Base-by-base conservation (phyloP, 2,329 filamentous ascomycete genomes). In the Fusarium foetens region DNA sequence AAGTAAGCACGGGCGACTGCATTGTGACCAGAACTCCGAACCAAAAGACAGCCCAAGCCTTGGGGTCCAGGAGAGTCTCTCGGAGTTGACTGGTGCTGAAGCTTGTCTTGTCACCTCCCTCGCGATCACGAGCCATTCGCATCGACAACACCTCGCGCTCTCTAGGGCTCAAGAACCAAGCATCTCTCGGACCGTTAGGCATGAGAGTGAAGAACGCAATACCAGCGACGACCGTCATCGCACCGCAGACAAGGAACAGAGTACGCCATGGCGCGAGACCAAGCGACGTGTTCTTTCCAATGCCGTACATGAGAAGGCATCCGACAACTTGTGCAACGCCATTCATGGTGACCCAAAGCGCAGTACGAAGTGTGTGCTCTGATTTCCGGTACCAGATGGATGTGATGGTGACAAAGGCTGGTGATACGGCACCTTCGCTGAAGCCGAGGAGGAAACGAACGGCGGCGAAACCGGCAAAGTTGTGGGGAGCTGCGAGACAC, bases 361-460 rank as follows among this genome's bases (percentile, higher is more conserved):
- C 55, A 9, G 55, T 58, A 7, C 55, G 55, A 17, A 58, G 55
- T 9, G 55, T 58, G 25, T 59, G 57, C 25, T 59, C 57, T 7
- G 57, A 59, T 21, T 59, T 59, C 5, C 46, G 27, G 10, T 59
- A 59, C 57, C 57, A 59, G 10, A 54, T 59, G 2, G 45, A 54
- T 2, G 57, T 59, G 16, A 59, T 59, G 35, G 46, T 59, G 27
- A 59, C 57, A 6, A 59, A 59, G 6, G 57, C 57, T 5, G 57
- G 57, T n/a, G 45, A 54, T 4, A 59, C 57, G 8, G 57, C 57
- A 17, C 57, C 57, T 25, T 59, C 57, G 27, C 45, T 54, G n/a
- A 59, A 59, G 27, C 57, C 57, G 10, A 59, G 57, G 3, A 59
- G 45, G 19, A 54, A 54, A 33, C 57, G 57, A 21, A 59, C 46